These are phyloP conservation scores for Schizosaccharomyces versatilis DNA, from an alignment of 1,139 yeast genomes.

Conservation along the genomic window DNA sequence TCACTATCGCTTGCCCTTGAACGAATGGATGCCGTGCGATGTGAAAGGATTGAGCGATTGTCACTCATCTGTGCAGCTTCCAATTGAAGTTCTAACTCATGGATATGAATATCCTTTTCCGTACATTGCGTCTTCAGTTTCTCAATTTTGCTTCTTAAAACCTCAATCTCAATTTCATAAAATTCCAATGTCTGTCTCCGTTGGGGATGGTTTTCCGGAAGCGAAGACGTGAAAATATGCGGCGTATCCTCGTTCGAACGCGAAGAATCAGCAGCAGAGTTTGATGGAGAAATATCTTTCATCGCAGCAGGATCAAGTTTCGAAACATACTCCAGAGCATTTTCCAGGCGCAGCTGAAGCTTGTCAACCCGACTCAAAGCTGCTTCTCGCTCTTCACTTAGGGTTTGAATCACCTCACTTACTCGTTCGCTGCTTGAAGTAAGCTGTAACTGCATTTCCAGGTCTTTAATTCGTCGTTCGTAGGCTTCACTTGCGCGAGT, in stretches of 20 bases:
- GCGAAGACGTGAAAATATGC: not conserved
- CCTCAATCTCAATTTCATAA: constrained; percentile 6
- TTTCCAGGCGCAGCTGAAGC: not conserved
- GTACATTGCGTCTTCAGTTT: not conserved
- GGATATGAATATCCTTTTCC: not conserved
- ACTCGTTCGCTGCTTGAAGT: not conserved
- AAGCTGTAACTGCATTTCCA: not conserved
- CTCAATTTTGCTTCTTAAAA: constrained; percentile 3
- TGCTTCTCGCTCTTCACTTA: not conserved
- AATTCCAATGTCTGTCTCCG: constrained; percentile 5
- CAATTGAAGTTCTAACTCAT: not conserved
- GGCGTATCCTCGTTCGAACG: not conserved
- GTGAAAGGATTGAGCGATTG: not conserved
- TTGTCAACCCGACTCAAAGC: not conserved
- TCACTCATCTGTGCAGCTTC: not conserved
- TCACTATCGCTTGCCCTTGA: not conserved
- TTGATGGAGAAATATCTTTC: not conserved
- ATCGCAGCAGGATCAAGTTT: not conserved
- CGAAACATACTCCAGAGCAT: not conserved
- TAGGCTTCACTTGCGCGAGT: not conserved
- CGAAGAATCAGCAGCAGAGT: not conserved
- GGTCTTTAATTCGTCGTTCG: not conserved
- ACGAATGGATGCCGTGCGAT: not conserved
- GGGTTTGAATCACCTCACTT: not conserved
- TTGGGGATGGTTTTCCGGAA: constrained; percentile 7